These are phyloP conservation scores for Penicillium sp. DNA, from an alignment of 2,329 filamentous ascomycete genomes.

Conservation along the genomic window DNA sequence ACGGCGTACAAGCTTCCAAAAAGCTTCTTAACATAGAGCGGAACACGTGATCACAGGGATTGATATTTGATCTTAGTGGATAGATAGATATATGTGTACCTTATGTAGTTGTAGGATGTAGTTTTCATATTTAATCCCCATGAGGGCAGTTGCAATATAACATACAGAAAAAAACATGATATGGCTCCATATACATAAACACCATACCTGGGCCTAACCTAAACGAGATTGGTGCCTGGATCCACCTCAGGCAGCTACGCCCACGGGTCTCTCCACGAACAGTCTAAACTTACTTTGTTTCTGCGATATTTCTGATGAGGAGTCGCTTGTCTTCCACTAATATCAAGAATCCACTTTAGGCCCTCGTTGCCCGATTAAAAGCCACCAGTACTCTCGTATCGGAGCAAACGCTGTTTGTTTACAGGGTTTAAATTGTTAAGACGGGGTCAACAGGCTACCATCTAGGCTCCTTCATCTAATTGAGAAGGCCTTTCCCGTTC, in stretches of 20 bases:
- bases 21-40: neutral
- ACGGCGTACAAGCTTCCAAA: neutral
- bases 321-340: slow-evolving; percentile 1
- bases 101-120: neutral
- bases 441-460: slow-evolving; percentile 5
- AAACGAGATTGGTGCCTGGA: slow-evolving; percentile 20
- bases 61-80: neutral
- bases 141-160: neutral
- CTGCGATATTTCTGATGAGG: neutral
- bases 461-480: slow-evolving; percentile 9
- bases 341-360: neutral
- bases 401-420: neutral
- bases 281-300: slow-evolving; percentile 2
- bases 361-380: slow-evolving; percentile 1
- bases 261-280: neutral
- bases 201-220: neutral
- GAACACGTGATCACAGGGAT: neutral
- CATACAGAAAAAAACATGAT: neutral
- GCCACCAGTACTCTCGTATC: neutral
- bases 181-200: neutral
- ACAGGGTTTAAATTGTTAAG: slow-evolving; percentile 1
- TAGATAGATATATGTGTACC: neutral
- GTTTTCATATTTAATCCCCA: neutral
- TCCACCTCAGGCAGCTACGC: slow-evolving; percentile 19
- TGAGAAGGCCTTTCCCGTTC: neutral